A percentile compares a stretch with the other conserved stretches of the same genome.
Conservation (phyloP, 2,329 filamentous ascomycete genomes). For the Neopestalotiopsis rosae region DNA sequence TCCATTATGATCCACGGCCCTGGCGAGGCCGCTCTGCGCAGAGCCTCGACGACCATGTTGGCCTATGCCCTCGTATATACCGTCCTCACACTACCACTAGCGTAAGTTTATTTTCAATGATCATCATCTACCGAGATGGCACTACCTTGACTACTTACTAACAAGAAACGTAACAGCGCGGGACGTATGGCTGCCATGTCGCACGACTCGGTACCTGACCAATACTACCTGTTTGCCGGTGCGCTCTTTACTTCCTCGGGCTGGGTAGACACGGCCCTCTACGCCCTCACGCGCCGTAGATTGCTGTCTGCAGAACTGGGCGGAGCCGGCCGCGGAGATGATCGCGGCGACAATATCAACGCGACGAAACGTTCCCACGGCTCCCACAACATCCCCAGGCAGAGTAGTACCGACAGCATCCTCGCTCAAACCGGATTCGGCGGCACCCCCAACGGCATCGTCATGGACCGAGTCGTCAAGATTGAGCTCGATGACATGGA, state of each 20-base stretch:
- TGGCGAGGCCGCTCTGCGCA: constrained; percentile 28
- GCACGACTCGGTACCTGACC: constrained; percentile 39
- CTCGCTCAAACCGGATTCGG: constrained; percentile 23
- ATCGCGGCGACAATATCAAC: background rate
- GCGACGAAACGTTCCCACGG: background rate
- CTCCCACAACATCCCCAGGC: constrained; percentile 21
- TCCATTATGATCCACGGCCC: constrained; percentile 23
- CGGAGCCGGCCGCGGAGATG: constrained; percentile 16
- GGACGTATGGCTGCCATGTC: constrained; percentile 56
- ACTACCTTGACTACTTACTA: background rate
- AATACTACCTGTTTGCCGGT: constrained; percentile 39
- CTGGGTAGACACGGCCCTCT: constrained; percentile 48
- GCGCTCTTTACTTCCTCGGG: constrained; percentile 43
- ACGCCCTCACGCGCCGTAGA: constrained; percentile 45
- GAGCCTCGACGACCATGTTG: constrained; percentile 55
- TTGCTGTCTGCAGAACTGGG: constrained; percentile 34
- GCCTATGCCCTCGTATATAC: constrained; percentile 57
- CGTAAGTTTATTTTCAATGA: constrained; percentile 28
- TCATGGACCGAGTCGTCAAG: constrained; percentile 31
- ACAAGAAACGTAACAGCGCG: constrained; percentile 30
- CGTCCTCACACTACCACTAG: constrained; percentile 55
- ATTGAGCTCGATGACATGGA: constrained; percentile 31
- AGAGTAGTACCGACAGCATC: constrained; percentile 31
- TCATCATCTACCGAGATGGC: background rate
- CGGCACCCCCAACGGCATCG: constrained; percentile 25